Conservation (phyloP, 257 asterid species). For the Nicotiana tomentosiformis region DNA sequence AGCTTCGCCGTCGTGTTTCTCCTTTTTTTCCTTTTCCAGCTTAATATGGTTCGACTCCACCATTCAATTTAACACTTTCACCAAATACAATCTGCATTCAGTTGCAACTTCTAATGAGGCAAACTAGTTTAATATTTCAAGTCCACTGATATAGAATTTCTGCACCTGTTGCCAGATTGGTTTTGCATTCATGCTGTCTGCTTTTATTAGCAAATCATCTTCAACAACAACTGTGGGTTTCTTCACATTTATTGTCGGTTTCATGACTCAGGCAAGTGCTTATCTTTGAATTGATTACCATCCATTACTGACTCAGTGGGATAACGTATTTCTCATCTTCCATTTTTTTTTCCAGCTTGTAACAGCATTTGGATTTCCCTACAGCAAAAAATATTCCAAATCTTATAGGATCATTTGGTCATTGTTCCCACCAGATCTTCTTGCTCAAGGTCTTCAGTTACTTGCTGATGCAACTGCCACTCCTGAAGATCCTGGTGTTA, state of each 20-base stretch:
- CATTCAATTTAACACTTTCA: conserved; percentile 3
- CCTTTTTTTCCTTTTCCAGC: conserved; percentile 76
- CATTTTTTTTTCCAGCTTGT: conserved; percentile 50
- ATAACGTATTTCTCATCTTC: conserved; percentile 15
- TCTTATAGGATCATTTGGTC: conserved; percentile 63
- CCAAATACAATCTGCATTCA: not conserved
- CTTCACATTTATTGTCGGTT: conserved; percentile 65
- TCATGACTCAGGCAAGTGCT: conserved; percentile 68
- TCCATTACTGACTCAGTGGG: conserved; percentile 12
- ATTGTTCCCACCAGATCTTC: conserved; percentile 90
- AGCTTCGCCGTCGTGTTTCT: conserved; percentile 62
- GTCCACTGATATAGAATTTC: conserved; percentile 4
- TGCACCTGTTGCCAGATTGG: conserved; percentile 47
- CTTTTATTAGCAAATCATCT: conserved; percentile 70
- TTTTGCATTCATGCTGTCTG: conserved; percentile 74
- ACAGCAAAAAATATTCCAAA: conserved; percentile 35
- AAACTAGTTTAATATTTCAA: not conserved
- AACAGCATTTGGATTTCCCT: conserved; percentile 87
- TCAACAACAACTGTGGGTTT: conserved; percentile 74
- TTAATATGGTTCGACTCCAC: conserved; percentile 64
- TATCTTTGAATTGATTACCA: conserved; percentile 8
- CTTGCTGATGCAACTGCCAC: conserved; percentile 82
- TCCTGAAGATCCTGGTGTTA: conserved; percentile 87
- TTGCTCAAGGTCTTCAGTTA: conserved; percentile 69
- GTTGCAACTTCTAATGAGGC: not conserved